Evolutionary conservation across 345 rosid species (phyloP).

Genomic region (Salix brachista): DNA sequence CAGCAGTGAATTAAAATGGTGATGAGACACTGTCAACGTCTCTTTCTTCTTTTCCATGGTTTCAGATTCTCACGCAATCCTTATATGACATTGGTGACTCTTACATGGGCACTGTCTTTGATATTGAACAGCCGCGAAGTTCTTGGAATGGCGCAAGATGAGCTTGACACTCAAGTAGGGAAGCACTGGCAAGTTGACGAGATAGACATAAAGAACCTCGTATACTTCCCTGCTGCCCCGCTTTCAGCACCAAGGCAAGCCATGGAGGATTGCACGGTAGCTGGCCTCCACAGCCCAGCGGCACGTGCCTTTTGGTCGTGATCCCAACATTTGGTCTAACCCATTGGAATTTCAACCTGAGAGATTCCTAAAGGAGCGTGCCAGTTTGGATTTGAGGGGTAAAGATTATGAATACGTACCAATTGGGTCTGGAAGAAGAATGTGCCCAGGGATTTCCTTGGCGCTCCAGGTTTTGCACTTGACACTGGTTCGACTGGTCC

Average conservation of each 20-base stretch:
- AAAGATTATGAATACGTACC: slow-evolving; percentile 7
- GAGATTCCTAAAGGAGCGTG: slow-evolving; percentile 15
- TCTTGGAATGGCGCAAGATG: slow-evolving; percentile 7
- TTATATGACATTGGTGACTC: neutral
- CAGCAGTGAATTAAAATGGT: too few species aligned
- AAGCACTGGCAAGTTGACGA: slow-evolving; percentile 11
- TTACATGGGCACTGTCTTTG: slow-evolving; percentile 14
- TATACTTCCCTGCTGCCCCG: slow-evolving; percentile 17
- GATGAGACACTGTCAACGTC: too few species aligned
- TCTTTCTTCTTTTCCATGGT: too few species aligned
- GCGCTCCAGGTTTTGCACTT: slow-evolving; percentile 6
- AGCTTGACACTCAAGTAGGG: slow-evolving; percentile 9
- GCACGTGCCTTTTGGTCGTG: slow-evolving; percentile 13
- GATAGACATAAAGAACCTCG: too few species aligned
- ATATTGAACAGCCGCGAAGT: slow-evolving; percentile 7
- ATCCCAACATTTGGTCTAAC: slow-evolving; percentile 14
- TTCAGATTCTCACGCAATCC: too few species aligned
- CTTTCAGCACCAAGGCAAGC: slow-evolving; percentile 12
- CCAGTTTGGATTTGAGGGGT: slow-evolving; percentile 1
- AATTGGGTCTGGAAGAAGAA: slow-evolving; percentile 19
- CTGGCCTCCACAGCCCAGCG: slow-evolving; percentile 4
- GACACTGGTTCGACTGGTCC: slow-evolving; percentile 18
- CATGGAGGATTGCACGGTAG: slow-evolving; percentile 11
- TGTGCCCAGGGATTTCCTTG: slow-evolving; percentile 17
- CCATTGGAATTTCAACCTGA: slow-evolving; percentile 15